Base-by-base conservation (phyloP, 345 rosid species). In the Citrus mangshanensis region DNA sequence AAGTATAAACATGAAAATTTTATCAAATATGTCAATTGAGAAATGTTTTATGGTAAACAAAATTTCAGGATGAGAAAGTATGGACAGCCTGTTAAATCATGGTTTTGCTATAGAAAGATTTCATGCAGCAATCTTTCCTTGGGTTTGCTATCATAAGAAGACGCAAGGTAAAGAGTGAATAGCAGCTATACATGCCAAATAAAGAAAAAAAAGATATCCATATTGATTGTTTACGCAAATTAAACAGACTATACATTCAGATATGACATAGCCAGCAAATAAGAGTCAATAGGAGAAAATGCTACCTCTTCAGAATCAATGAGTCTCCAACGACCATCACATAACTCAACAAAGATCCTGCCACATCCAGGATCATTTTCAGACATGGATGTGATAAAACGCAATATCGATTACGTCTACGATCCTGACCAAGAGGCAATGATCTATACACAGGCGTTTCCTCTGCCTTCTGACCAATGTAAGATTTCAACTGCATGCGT, bases 391-490 rank as follows among this genome's bases (percentile, higher is more conserved):
- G 94, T 84, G 25, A 89, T 82, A 85, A 95, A 95, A 67, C 84
- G 96, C 98, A 95, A 76, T 95, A 95, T 5, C 98, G 87, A 76
- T 93, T 95, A 51, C 88, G 96, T 72, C 98, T 88, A 64, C 98
- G 92, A 87, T 95, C 98, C 85, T 86, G 93, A 78, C 98, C 98
- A 24, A 95, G 85, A 24, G 98, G 98, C 86, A 93, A 85, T 69
- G 98, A 95, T 74, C 97, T 89, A 73, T 88, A 90, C 18, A 83
- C 90, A 77, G 89, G 88, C 70, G 89, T 80, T 84, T 93, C 93
- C 81, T 95, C 98, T 22, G 97, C 98, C 86, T 85, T 95, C 79
- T 90, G 92, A 59, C 96, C 88, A 78, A 95, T 85, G 65, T 86
- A 89, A 30, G 95, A 89, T 86, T 95, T 95, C 61, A 91, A 75